Percentiles rank a stretch among this genome's conserved stretches.
These are phyloP conservation scores for Cunninghamia lanceolata DNA, from an alignment of 75 land plant genomes.

Conservation along the genomic window DNA sequence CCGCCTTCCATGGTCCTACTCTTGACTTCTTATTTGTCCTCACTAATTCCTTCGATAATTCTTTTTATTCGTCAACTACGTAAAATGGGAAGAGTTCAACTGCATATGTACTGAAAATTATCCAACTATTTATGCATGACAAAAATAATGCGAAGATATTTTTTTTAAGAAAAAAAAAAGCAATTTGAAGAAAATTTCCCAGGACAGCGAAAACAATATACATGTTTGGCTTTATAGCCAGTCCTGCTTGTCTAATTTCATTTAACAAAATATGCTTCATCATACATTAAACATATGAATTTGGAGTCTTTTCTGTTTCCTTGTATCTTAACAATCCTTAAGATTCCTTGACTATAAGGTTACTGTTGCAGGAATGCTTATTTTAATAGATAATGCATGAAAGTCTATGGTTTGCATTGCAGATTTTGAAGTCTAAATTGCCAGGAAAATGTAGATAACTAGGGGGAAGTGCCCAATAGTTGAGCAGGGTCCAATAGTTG, in stretches of 20 bases:
- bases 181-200: background rate
- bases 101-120: background rate
- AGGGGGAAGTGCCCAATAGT: too few species aligned
- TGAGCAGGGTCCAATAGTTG: too few species aligned
- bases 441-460: too few species aligned
- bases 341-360: too few species aligned
- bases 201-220: background rate
- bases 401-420: too few species aligned
- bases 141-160: background rate
- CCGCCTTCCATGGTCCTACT: background rate
- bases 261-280: background rate
- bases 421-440: too few species aligned
- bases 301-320: background rate
- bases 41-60: background rate
- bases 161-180: background rate
- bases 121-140: background rate
- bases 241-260: background rate
- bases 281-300: background rate
- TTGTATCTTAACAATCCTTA: background rate
- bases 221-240: background rate
- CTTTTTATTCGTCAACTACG: background rate
- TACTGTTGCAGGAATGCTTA: too few species aligned
- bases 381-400: too few species aligned
- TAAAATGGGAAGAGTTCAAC: background rate
- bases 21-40: background rate